Percentiles rank a stretch among this genome's conserved stretches.
Evolutionary conservation across 2,329 filamentous ascomycete species (phyloP).

Genomic region (Nigrospora oryzae): DNA sequence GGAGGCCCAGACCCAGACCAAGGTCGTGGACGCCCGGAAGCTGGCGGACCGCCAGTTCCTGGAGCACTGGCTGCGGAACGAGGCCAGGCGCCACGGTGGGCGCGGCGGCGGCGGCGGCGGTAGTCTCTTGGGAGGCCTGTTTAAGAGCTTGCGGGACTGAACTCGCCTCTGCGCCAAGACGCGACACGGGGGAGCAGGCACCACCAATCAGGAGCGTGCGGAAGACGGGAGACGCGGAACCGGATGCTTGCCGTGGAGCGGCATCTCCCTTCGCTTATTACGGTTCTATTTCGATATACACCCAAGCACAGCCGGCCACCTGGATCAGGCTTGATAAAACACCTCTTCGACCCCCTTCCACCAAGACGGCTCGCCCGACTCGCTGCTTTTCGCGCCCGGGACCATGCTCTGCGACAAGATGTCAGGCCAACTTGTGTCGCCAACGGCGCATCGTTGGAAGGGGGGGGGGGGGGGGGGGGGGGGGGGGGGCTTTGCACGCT

Average conservation of each 20-base stretch:
- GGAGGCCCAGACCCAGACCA: conserved; percentile 40
- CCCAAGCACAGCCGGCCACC: no score
- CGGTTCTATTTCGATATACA: no score
- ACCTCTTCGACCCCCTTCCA: conserved; percentile 64
- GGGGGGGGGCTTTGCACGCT: not conserved
- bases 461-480: no score
- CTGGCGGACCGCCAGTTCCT: conserved; percentile 41
- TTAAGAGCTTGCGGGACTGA: conserved; percentile 18
- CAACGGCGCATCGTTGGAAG: no score
- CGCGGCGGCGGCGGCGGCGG: conserved; percentile 34
- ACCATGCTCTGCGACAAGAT: conserved; percentile 31
- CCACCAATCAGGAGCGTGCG: no score
- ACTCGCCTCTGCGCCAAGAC: not conserved
- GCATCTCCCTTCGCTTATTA: no score
- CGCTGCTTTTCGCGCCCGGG: conserved; percentile 48
- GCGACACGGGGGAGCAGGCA: not conserved
- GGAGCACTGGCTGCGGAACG: conserved; percentile 43
- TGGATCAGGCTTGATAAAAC: conserved; percentile 46
- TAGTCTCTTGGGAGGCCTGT: conserved; percentile 20
- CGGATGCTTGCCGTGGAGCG: no score
- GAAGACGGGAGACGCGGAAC: no score
- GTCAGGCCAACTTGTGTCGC: not conserved
- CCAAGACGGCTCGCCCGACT: conserved; percentile 54
- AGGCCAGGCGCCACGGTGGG: conserved; percentile 37
- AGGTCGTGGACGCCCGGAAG: conserved; percentile 37